phyloP scores from a whole-genome alignment of 257 asterid genomes.

The Lycium barbarum region DNA sequence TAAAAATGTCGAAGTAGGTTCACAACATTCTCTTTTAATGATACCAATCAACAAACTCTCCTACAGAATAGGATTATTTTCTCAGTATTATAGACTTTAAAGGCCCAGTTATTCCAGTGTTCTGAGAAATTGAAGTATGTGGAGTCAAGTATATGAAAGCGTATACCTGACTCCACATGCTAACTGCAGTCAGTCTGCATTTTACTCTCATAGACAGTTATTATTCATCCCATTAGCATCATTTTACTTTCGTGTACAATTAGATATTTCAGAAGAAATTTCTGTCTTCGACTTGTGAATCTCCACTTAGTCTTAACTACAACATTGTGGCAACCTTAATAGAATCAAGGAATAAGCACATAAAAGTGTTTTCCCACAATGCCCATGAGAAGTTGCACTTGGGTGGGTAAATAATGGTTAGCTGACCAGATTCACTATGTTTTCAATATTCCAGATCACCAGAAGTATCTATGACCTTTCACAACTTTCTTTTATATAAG shows the following conservation, averaged over 20 bases:
- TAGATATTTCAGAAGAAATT: constrained; percentile 26
- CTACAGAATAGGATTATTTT: neutral
- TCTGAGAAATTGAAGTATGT: constrained; percentile 21
- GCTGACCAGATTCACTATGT: too few species aligned
- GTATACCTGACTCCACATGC: too few species aligned
- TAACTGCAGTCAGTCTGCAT: neutral
- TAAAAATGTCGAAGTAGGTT: neutral
- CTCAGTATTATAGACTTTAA: neutral
- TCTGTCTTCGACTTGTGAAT: neutral
- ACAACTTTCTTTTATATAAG: neutral
- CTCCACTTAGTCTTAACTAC: neutral
- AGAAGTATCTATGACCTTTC: neutral
- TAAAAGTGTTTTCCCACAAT: neutral
- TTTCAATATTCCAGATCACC: too few species aligned
- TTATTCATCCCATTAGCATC: constrained; percentile 18
- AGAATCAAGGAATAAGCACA: neutral
- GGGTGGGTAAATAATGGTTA: too few species aligned
- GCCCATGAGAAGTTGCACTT: neutral
- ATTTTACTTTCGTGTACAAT: neutral
- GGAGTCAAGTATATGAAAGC: neutral
- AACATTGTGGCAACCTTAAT: neutral
- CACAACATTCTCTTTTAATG: neutral
- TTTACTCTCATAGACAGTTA: neutral
- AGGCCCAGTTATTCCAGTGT: neutral
- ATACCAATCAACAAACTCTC: neutral